A percentile compares a stretch with the other conserved stretches of the same genome.
These are phyloP conservation scores for Salix arbutifolia DNA, from an alignment of 345 rosid species.

Conservation along the genomic window DNA sequence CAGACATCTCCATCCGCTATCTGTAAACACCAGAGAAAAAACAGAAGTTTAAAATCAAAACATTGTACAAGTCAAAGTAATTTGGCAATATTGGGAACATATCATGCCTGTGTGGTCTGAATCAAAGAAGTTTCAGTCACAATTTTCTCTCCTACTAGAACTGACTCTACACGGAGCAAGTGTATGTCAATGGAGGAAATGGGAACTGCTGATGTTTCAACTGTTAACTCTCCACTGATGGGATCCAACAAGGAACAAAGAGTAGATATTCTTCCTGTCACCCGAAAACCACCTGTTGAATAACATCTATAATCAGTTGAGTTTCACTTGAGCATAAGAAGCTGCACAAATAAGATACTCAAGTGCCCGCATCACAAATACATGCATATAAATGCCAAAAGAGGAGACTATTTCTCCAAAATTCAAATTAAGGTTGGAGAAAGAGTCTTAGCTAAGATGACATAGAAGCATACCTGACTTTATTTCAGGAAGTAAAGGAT, in stretches of 20 bases:
- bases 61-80: too few species aligned
- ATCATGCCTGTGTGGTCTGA: constrained; percentile 76
- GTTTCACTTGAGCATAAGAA: constrained; percentile 3
- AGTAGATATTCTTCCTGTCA: constrained; percentile 71
- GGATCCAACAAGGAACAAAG: constrained; percentile 69
- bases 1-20: too few species aligned
- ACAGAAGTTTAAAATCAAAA: too few species aligned
- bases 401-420: constrained; percentile 1
- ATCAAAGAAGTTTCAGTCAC: constrained; percentile 81
- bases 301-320: constrained; percentile 16
- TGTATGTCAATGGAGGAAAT: constrained; percentile 73
- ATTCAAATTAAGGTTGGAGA: not conserved
- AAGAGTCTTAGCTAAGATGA: not conserved
- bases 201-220: constrained; percentile 73
- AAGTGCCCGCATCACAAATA: constrained; percentile 3
- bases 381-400: not conserved
- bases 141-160: constrained; percentile 74
- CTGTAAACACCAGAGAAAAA: too few species aligned
- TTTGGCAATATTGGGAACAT: too few species aligned
- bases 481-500: constrained; percentile 77
- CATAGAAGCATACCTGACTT: constrained; percentile 51
- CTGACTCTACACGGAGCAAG: constrained; percentile 65
- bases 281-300: constrained; percentile 72
- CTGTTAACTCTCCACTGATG: constrained; percentile 69
- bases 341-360: not conserved